Evolutionary conservation across 1,284 basidiomycete species (phyloP).

Genomic region (Moniliophthora roreri): DNA sequence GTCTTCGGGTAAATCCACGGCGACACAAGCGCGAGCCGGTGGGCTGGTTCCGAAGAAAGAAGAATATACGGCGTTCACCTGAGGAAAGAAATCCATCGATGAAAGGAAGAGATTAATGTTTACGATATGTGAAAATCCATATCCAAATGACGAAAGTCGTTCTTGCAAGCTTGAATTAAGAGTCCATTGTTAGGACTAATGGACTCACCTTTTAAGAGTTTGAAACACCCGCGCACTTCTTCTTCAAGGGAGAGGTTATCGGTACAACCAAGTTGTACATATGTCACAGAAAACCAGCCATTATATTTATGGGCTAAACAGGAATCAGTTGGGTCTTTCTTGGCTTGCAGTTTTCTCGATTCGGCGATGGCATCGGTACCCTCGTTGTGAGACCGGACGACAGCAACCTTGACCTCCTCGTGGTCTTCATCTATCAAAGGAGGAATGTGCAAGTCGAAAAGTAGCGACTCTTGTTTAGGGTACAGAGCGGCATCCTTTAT

Average conservation of each 20-base stretch:
- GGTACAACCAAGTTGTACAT: background rate
- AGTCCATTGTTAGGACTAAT: slow-evolving; percentile 15
- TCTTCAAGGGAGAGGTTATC: slow-evolving; percentile 28
- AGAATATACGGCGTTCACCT: slow-evolving; percentile 78
- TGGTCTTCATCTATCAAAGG: slow-evolving; percentile 50
- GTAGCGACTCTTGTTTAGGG: slow-evolving; percentile 39
- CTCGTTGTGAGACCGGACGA: background rate
- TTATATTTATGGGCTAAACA: background rate
- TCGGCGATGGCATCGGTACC: too few species aligned
- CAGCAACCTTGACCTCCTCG: slow-evolving; percentile 23
- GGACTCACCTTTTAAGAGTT: slow-evolving; percentile 49
- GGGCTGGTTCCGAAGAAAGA: slow-evolving; percentile 89
- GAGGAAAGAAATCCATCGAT: slow-evolving; percentile 74
- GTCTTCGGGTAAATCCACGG: slow-evolving; percentile 63
- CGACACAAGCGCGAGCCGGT: slow-evolving; percentile 91
- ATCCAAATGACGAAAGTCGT: slow-evolving; percentile 41
- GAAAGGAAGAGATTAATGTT: slow-evolving; percentile 88
- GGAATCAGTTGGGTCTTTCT: too few species aligned
- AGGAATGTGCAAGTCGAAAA: slow-evolving; percentile 38
- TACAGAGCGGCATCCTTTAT: slow-evolving; percentile 69
- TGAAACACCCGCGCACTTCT: slow-evolving; percentile 65
- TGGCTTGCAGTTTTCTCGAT: too few species aligned
- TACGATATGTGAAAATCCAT: slow-evolving; percentile 62
- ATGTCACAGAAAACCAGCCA: background rate
- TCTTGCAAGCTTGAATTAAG: slow-evolving; percentile 34